Percentiles rank a stretch among this genome's conserved stretches.
Evolutionary conservation across 2,329 filamentous ascomycete genomes (phyloP).

Genomic region (Aspergillus niger): DNA sequence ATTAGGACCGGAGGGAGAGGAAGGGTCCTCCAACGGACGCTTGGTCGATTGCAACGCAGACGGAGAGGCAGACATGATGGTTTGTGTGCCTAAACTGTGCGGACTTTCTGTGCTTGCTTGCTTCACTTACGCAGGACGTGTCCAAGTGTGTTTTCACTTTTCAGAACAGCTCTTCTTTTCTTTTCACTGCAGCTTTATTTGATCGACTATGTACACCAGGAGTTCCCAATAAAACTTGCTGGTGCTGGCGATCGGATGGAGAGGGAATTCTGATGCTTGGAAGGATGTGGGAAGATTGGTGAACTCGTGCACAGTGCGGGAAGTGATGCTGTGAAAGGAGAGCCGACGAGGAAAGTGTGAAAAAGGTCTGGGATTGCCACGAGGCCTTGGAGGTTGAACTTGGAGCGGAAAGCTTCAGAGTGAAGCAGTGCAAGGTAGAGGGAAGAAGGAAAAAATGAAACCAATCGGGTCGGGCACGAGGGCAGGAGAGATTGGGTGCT

Average conservation of each 20-base stretch:
- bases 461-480: slow-evolving; percentile 27
- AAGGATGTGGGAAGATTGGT: slow-evolving; percentile 30
- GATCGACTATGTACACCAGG: slow-evolving; percentile 77
- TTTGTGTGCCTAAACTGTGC: slow-evolving; percentile 26
- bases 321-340: slow-evolving; percentile 39
- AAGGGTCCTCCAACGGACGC: slow-evolving; percentile 94
- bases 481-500: slow-evolving; percentile 26
- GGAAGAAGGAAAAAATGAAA: slow-evolving; percentile 18
- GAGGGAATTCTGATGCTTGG: slow-evolving; percentile 43
- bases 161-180: slow-evolving; percentile 49
- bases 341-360: slow-evolving; percentile 31
- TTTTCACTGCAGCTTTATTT: slow-evolving; percentile 57
- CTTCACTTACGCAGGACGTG: slow-evolving; percentile 49
- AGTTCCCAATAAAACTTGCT: slow-evolving; percentile 91
- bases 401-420: slow-evolving; percentile 22
- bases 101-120: slow-evolving; percentile 28
- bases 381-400: slow-evolving; percentile 22
- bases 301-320: slow-evolving; percentile 36
- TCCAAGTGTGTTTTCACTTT: slow-evolving; percentile 37
- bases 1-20: slow-evolving; percentile 84
- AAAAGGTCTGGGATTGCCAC: slow-evolving; percentile 31
- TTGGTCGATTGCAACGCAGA: slow-evolving; percentile 61
- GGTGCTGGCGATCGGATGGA: slow-evolving; percentile 60
- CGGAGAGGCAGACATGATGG: slow-evolving; percentile 71
- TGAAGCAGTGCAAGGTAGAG: slow-evolving; percentile 26